phyloP scores from a whole-genome alignment of 345 rosid genomes.

The Cardiospermum halicacabum region DNA sequence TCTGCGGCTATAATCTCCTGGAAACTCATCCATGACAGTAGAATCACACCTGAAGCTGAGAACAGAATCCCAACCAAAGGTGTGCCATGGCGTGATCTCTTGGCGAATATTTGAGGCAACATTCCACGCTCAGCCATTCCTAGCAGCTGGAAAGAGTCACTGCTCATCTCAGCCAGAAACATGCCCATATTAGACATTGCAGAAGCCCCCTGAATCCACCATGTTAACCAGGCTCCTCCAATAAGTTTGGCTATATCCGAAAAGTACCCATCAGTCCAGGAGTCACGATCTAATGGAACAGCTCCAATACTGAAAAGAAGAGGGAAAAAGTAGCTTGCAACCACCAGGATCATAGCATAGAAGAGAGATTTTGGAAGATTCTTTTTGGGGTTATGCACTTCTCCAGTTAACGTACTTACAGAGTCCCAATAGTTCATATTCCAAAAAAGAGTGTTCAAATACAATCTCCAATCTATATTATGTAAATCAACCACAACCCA shows the following conservation, averaged over 20 bases:
- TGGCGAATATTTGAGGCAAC: conserved; percentile 60
- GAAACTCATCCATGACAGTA: conserved; percentile 64
- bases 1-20: conserved; percentile 65
- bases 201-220: conserved; percentile 73
- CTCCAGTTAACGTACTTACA: conserved; percentile 62
- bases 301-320: conserved; percentile 58
- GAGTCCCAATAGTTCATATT: conserved; percentile 77
- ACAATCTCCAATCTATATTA: conserved; percentile 54
- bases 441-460: conserved; percentile 67
- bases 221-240: conserved; percentile 62
- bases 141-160: neutral
- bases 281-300: conserved; percentile 45
- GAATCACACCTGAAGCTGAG: conserved; percentile 61
- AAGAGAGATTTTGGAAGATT: conserved; percentile 63
- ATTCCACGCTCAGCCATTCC: conserved; percentile 14
- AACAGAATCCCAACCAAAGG: conserved; percentile 55
- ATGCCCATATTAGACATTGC: conserved; percentile 65
- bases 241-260: conserved; percentile 53
- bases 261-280: conserved; percentile 70
- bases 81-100: conserved; percentile 57
- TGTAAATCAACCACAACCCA: conserved; percentile 51
- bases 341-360: conserved; percentile 55
- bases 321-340: conserved; percentile 52
- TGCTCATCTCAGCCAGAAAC: conserved; percentile 37
- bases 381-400: conserved; percentile 51